Conservation (phyloP, 805 yeast genomes). For the Ogataea paraovalis region DNA sequence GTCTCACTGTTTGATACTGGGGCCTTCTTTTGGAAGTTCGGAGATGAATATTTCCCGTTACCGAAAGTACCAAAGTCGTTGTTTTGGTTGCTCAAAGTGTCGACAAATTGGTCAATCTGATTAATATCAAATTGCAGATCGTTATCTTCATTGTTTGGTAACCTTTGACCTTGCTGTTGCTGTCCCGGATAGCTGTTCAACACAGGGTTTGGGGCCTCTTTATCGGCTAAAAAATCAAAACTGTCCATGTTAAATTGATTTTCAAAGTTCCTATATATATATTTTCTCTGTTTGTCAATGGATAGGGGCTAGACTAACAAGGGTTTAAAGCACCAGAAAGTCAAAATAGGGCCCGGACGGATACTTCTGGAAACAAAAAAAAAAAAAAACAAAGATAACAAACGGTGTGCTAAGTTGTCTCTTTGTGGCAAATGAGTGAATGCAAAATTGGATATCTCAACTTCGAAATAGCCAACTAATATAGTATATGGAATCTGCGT, state of each 20-base stretch:
- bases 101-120: constrained; percentile 16
- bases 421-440: neutral
- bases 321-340: too few relatives aligned
- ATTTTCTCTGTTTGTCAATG: too few relatives aligned
- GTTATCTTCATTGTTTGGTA: neutral
- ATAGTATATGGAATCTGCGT: too few relatives aligned
- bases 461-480: neutral
- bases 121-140: constrained; percentile 5
- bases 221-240: constrained; percentile 15
- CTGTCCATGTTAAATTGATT: constrained; percentile 8
- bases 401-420: too few relatives aligned
- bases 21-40: neutral
- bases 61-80: neutral
- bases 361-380: neutral
- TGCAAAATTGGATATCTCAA: neutral
- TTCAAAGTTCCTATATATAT: too few relatives aligned
- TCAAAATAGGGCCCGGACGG: neutral
- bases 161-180: neutral
- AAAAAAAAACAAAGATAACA: neutral
- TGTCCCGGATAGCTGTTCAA: neutral
- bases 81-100: constrained; percentile 8
- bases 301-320: too few relatives aligned
- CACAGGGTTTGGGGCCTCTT: constrained; percentile 5
- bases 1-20: neutral
- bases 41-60: neutral